Conservation (phyloP, 805 yeast genomes). For the Wickerhamomyces sydowiorum region DNA sequence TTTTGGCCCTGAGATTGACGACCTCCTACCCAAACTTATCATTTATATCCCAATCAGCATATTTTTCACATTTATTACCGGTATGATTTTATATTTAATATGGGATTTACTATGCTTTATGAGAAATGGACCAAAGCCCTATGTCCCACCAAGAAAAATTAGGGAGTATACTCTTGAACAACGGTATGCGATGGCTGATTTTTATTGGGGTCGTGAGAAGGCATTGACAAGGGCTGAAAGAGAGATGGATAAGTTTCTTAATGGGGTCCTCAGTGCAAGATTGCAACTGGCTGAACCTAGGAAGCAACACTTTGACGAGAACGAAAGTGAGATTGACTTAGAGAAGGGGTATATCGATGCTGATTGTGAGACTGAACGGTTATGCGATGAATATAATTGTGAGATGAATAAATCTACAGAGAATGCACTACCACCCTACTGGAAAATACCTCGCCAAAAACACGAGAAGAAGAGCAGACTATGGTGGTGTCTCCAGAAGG, state of each 20-base stretch:
- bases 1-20: not conserved
- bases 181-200: not conserved
- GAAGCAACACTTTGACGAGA: too few relatives aligned
- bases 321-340: too few relatives aligned
- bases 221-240: not conserved
- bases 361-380: too few relatives aligned
- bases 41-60: not conserved
- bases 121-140: not conserved
- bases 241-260: too few relatives aligned
- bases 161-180: not conserved
- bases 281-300: too few relatives aligned
- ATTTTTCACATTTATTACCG: not conserved
- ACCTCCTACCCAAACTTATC: not conserved
- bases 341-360: too few relatives aligned
- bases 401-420: too few relatives aligned
- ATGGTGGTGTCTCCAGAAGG: not conserved
- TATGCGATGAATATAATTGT: too few relatives aligned
- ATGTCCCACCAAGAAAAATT: not conserved
- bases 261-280: too few relatives aligned
- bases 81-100: not conserved
- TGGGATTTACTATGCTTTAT: not conserved
- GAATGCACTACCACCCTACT: too few relatives aligned
- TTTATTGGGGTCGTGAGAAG: not conserved
- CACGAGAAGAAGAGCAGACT: too few relatives aligned
- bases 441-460: too few relatives aligned